phyloP scores from a whole-genome alignment of 805 yeast genomes.

The Komagataella pseudopastoris region DNA sequence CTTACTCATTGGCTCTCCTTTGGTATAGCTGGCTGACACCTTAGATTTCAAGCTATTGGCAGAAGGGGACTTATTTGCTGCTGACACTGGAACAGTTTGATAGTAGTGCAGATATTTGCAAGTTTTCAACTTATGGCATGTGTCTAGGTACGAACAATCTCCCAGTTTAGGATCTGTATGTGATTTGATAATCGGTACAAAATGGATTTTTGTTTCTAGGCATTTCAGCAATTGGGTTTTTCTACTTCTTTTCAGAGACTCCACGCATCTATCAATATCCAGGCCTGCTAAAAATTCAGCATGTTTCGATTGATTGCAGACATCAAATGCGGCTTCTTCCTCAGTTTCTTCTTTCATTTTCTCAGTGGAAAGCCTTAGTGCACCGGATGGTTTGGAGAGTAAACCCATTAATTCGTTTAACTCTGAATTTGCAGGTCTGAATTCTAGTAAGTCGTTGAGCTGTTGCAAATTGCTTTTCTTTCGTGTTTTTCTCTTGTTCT shows the following conservation, averaged over 20 bases:
- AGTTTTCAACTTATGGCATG: slow-evolving; percentile 74
- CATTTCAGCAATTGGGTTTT: slow-evolving; percentile 16
- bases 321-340: neutral
- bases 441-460: neutral
- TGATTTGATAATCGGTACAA: slow-evolving; percentile 35
- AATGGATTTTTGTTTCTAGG: slow-evolving; percentile 28
- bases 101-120: slow-evolving; percentile 78
- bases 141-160: slow-evolving; percentile 88
- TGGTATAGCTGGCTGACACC: slow-evolving; percentile 24
- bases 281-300: neutral
- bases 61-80: neutral
- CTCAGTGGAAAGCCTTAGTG: neutral
- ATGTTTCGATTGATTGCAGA: neutral
- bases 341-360: neutral
- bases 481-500: neutral
- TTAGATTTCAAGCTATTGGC: neutral
- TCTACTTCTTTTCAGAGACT: neutral
- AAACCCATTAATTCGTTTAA: neutral
- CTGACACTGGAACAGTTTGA: slow-evolving; percentile 26
- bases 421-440: neutral
- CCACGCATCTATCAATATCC: slow-evolving; percentile 1
- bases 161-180: slow-evolving; percentile 67
- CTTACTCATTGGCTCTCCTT: slow-evolving; percentile 29
- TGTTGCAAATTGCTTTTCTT: neutral
- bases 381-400: neutral